A percentile compares a stretch with the other conserved stretches of the same genome.
These are phyloP conservation scores for Suillus americanus DNA, from an alignment of 768 basidiomycete genomes.

Conservation along the genomic window DNA sequence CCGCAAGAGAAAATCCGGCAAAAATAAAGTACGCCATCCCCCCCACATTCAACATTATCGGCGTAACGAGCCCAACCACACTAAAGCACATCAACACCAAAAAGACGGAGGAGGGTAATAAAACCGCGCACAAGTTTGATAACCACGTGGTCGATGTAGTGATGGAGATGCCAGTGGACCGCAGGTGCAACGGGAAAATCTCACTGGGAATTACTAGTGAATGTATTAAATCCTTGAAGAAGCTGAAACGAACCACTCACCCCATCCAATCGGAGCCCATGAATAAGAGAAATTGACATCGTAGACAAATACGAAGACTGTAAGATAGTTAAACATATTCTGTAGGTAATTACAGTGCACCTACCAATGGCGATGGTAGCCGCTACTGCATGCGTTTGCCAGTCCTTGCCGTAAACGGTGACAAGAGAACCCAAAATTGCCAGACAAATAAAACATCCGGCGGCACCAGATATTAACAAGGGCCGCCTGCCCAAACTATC, in stretches of 20 bases:
- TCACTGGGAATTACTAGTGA: conserved; percentile 40
- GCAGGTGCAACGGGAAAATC: conserved; percentile 40
- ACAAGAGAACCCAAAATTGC: conserved; percentile 30
- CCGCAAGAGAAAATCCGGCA: conserved; percentile 31
- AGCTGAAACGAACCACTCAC: conserved; percentile 10
- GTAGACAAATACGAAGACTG: conserved; percentile 40
- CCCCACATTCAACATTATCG: conserved; percentile 43
- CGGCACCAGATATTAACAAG: conserved; percentile 38
- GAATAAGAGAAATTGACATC: conserved; percentile 38
- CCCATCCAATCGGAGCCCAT: conserved; percentile 33
- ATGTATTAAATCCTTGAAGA: conserved; percentile 8
- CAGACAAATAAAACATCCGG: conserved; percentile 31
- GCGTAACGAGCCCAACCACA: conserved; percentile 31
- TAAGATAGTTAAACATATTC: conserved; percentile 18
- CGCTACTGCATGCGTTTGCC: conserved; percentile 27
- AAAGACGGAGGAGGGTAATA: not conserved
- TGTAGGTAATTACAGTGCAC: conserved; percentile 21
- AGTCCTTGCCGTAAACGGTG: conserved; percentile 28
- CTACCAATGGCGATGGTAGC: conserved; percentile 29
- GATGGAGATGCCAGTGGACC: conserved; percentile 42
- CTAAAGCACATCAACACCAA: conserved; percentile 14
- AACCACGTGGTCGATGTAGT: conserved; percentile 45
- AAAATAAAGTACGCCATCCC: conserved; percentile 35
- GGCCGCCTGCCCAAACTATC: conserved; percentile 43
- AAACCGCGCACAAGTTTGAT: conserved; percentile 40